Base-by-base conservation (phyloP, 305 asterid species). In the Caryopteris hybrid region DNA sequence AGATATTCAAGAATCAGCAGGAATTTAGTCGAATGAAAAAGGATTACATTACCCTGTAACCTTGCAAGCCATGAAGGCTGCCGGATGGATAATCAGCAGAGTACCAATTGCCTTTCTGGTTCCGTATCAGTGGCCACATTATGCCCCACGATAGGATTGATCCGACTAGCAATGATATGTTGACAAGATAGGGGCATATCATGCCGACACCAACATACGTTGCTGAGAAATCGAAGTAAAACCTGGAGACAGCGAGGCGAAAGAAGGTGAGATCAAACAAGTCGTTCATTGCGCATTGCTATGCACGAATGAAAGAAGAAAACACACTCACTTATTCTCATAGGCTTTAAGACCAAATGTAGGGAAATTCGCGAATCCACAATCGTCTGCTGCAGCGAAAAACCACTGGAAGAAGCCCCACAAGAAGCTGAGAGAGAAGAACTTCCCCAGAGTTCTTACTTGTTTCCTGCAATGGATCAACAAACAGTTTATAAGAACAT, bases 351-450 rank as follows among this genome's bases (percentile, higher is more conserved):
- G 96, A 21, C 99, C 99, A 42, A 93, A 88, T 2, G 97, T 84
- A 36, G 99, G 99, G 63, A 93, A 93, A 29, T 50, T 78, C 1
- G 14, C 74, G 47, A 93, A 93, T 66, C 99, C 99, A 75, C 99
- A 93, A 69, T 66, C 75, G 16, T 89, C 95, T 20, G 93, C 89
- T 20, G 84, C 84, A 11, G 96, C 87, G 84, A 91, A 91, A 77
- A 93, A 93, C 99, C 99, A 93, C 70, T 91, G 99, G 78, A 93
- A 90, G 82, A 88, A 90, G 31, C 96, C 96, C 97, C 98, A 93
- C 55, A 93, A 54, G 81, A 93, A 91, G 84, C 99, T 93, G 85
- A 93, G 85, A 64, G 93, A 80, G 80, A 88, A 93, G 83, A 84
- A 93, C 41, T 87, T 93, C 55, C 97, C 97, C 68, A 93, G 80